These are phyloP conservation scores for Stenocarpella maydis DNA, from an alignment of 2,329 filamentous ascomycete species.

Conservation along the genomic window DNA sequence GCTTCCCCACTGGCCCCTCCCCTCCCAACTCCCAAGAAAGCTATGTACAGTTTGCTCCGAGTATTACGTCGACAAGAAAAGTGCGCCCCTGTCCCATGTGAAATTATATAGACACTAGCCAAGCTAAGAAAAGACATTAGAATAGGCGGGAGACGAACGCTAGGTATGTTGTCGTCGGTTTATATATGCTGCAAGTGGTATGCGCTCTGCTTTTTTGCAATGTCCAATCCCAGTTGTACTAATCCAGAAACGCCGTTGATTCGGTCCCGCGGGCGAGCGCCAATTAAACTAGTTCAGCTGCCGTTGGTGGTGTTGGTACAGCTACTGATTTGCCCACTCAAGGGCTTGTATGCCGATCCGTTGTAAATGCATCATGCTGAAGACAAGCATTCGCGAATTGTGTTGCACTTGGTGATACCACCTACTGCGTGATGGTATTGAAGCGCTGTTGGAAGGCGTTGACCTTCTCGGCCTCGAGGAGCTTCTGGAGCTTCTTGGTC, in stretches of 20 bases:
- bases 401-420: not conserved
- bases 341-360: not conserved
- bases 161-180: constrained; percentile 16
- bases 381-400: not conserved
- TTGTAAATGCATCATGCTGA: constrained; percentile 36
- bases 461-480: constrained; percentile 71
- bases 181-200: constrained; percentile 24
- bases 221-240: constrained; percentile 29
- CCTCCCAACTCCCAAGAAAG: constrained; percentile 10
- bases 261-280: constrained; percentile 1
- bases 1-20: not conserved
- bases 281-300: not conserved
- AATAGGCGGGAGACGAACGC: constrained; percentile 11
- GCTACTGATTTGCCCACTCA: not conserved
- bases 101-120: constrained; percentile 30
- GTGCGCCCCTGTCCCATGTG: not conserved
- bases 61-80: constrained; percentile 18
- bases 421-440: constrained; percentile 41
- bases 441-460: constrained; percentile 57
- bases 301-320: constrained; percentile 26
- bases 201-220: constrained; percentile 21
- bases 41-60: constrained; percentile 23
- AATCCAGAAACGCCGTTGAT: constrained; percentile 32
- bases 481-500: constrained; percentile 73
- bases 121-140: constrained; percentile 27